A percentile compares a stretch with the other conserved stretches of the same genome.
Evolutionary conservation across 495 filamentous ascomycete genomes (phyloP).

Genomic region (Penicillium simplicissimum): DNA sequence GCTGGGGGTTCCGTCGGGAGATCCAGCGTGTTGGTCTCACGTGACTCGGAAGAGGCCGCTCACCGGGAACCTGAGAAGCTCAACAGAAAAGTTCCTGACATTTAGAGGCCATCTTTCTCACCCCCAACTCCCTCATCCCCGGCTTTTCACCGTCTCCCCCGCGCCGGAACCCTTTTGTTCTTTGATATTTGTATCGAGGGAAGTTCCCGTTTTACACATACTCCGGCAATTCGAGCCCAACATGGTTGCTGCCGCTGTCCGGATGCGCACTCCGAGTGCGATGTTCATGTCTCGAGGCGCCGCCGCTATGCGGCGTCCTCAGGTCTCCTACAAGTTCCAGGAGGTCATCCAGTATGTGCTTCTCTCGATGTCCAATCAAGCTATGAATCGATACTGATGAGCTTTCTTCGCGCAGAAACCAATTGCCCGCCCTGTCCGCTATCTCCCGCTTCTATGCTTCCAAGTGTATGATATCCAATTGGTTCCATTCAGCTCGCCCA

Average conservation of each 20-base stretch:
- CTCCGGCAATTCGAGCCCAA: slow-evolving; percentile 35
- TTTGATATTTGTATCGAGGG: slow-evolving; percentile 31
- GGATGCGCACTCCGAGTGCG: slow-evolving; percentile 51
- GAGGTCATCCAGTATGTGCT: slow-evolving; percentile 44
- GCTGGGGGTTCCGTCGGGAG: neutral
- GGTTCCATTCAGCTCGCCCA: slow-evolving; percentile 10
- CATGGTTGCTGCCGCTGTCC: slow-evolving; percentile 49
- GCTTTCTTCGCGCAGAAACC: slow-evolving; percentile 32
- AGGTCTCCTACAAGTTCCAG: slow-evolving; percentile 46
- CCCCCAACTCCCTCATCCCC: slow-evolving; percentile 34
- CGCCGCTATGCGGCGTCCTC: slow-evolving; percentile 45
- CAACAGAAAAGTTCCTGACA: slow-evolving; percentile 50
- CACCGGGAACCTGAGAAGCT: slow-evolving; percentile 34
- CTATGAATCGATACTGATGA: slow-evolving; percentile 24
- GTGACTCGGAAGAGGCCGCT: slow-evolving; percentile 29
- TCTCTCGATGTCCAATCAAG: neutral
- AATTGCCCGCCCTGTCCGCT: slow-evolving; percentile 58
- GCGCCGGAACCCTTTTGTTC: slow-evolving; percentile 21
- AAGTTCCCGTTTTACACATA: slow-evolving; percentile 27
- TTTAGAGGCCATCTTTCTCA: slow-evolving; percentile 29
- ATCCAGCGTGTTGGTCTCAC: slow-evolving; percentile 16
- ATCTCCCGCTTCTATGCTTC: slow-evolving; percentile 75
- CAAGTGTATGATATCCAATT: slow-evolving; percentile 59
- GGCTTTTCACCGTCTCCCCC: slow-evolving; percentile 30
- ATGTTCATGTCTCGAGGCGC: slow-evolving; percentile 48